Conservation (phyloP, 1,284 basidiomycete species). For the Tilletia walkeri region DNA sequence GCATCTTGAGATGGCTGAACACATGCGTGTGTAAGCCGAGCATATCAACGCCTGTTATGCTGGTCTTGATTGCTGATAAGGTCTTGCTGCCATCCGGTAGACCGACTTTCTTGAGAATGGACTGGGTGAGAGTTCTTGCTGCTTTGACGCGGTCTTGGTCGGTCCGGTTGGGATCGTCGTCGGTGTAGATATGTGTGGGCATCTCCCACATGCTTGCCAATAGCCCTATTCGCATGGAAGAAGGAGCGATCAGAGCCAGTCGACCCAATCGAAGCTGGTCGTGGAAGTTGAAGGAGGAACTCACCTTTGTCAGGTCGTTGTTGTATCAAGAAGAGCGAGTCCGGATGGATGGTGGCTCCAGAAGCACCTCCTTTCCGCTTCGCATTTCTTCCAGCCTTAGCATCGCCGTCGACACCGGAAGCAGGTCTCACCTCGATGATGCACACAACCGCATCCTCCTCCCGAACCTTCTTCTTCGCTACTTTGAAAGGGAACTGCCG, state of each 20-base stretch:
- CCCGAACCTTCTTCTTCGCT: constrained; percentile 75
- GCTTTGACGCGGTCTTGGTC: not conserved
- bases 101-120: not conserved
- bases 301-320: constrained; percentile 61
- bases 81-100: not conserved
- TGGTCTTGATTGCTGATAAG: not conserved
- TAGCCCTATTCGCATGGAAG: constrained; percentile 15
- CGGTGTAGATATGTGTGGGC: constrained; percentile 22
- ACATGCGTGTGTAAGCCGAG: constrained; percentile 67
- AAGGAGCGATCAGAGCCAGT: too few species aligned
- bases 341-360: too few species aligned
- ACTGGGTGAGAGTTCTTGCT: not conserved
- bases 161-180: not conserved
- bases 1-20: constrained; percentile 88
- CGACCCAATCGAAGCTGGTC: too few species aligned
- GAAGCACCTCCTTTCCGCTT: constrained; percentile 69
- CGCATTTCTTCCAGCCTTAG: constrained; percentile 68
- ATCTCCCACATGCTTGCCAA: constrained; percentile 52
- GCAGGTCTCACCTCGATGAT: constrained; percentile 72
- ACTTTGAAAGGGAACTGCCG: constrained; percentile 82
- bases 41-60: not conserved
- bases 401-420: constrained; percentile 27
- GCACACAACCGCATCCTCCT: constrained; percentile 81
- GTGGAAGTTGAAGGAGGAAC: not conserved
- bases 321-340: constrained; percentile 22